Base-by-base conservation (phyloP, 2,329 filamentous ascomycete species). In the Beauveria varroae region DNA sequence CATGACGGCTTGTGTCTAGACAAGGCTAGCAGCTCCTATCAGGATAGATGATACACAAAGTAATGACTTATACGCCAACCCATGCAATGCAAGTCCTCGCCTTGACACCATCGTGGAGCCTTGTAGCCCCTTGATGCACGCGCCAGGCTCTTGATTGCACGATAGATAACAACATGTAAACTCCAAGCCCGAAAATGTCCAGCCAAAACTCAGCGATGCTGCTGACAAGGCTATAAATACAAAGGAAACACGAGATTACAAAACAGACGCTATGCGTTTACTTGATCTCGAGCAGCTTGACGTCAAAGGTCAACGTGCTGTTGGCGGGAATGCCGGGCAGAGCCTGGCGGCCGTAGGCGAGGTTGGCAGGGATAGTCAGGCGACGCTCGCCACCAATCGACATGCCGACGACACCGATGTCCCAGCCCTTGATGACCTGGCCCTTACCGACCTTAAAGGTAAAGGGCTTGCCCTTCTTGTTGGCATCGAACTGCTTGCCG, bases 381-480 rank as follows among this genome's bases (percentile, higher is more conserved):
- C 95, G 88, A 71, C 95, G 91, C 83, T 99, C 96, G 70, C 91
- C 92, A 71, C 95, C 95, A 68, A 93, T 88, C 68, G 87, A 81
- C 91, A 99, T 97, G 77, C 96, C 96, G 68, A 84, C 82, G 68
- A 99, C 81, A 78, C 95, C 95, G 66, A 98, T 85, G 75, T 99
- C 96, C 96, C 95, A 98, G 68, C 95, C 95, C 84, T 96, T 95
- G 81, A 99, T 99, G 71, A 99, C 96, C 76, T 98, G 91, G 64
- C 93, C 93, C 73, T 87, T 86, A 68, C 95, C 96, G 64, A 96
- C 86, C 82, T 93, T 96, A 86, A 98, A 98, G 67, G 84, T 84
- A 81, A 99, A 99, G 62, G 96, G 93, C 81, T 96, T 93, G 70
- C 95, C 95, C 81, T 96, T 97, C 85, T 98, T 99, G 85, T 99